phyloP scores from a whole-genome alignment of 2,329 filamentous ascomycete genomes.

The Xenosphaeropsis pyriputrescens region DNA sequence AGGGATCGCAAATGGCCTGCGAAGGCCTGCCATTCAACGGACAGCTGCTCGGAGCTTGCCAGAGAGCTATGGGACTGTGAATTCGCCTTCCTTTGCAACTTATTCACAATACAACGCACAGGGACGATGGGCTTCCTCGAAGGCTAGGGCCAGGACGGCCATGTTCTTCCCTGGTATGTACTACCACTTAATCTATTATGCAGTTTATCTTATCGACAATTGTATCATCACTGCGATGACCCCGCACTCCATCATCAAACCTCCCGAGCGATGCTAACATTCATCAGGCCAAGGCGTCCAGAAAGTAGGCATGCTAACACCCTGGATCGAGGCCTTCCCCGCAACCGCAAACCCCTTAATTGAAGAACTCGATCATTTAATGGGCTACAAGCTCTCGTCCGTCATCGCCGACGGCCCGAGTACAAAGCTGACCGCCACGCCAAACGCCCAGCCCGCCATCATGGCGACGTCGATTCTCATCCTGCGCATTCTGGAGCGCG shows the following conservation, averaged over 20 bases:
- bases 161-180: slow-evolving; percentile 21
- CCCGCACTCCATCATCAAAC: slow-evolving; percentile 1
- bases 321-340: slow-evolving; percentile 82
- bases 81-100: too few relatives aligned
- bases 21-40: too few relatives aligned
- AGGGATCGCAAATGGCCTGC: too few relatives aligned
- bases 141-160: slow-evolving; percentile 17
- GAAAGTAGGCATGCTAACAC: slow-evolving; percentile 71
- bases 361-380: slow-evolving; percentile 69
- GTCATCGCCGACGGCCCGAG: slow-evolving; percentile 73
- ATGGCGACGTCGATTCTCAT: slow-evolving; percentile 92
- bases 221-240: not conserved
- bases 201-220: not conserved
- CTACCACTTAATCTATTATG: not conserved
- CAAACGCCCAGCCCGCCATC: slow-evolving; percentile 87
- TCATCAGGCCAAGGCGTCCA: slow-evolving; percentile 73
- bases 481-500: slow-evolving; percentile 69
- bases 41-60: too few relatives aligned
- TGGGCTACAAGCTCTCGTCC: slow-evolving; percentile 60
- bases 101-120: not conserved
- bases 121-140: slow-evolving; percentile 12
- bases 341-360: slow-evolving; percentile 59
- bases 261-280: not conserved
- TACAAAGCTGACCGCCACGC: slow-evolving; percentile 61
- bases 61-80: too few relatives aligned